Conservation (phyloP, 2,329 filamentous ascomycete genomes). For the Fusarium chaquense region DNA sequence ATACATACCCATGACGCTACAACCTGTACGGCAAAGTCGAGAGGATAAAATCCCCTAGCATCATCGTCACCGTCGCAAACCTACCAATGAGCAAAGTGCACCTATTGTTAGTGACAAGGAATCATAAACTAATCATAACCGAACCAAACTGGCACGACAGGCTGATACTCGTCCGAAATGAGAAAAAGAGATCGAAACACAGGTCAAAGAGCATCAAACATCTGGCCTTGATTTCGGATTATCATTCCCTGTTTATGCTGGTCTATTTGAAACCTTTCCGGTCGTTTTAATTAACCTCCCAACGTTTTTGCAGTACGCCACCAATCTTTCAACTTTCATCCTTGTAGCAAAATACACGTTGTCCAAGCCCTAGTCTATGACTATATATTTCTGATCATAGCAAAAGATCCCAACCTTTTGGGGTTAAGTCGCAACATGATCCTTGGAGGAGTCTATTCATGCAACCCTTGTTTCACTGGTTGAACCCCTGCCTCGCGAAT, state of each 20-base stretch:
- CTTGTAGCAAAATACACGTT: slow-evolving; percentile 32
- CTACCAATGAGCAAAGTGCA: not conserved
- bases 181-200: slow-evolving; percentile 14
- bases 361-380: slow-evolving; percentile 35
- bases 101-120: not conserved
- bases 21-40: not conserved
- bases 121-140: slow-evolving; percentile 2
- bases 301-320: slow-evolving; percentile 15
- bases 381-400: slow-evolving; percentile 28
- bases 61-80: slow-evolving; percentile 9
- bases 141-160: not conserved
- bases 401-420: slow-evolving; percentile 24
- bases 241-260: slow-evolving; percentile 26
- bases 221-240: slow-evolving; percentile 29
- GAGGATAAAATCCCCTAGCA: slow-evolving; percentile 19
- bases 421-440: slow-evolving; percentile 26
- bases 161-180: slow-evolving; percentile 2
- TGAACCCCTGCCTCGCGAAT: slow-evolving; percentile 12
- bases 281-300: slow-evolving; percentile 11
- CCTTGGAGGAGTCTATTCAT: slow-evolving; percentile 18
- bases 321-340: slow-evolving; percentile 23
- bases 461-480: slow-evolving; percentile 22
- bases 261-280: slow-evolving; percentile 29
- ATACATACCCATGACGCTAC: slow-evolving; percentile 14
- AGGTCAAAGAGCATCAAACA: slow-evolving; percentile 15